Evolutionary conservation across 1,284 basidiomycete species (phyloP), one percentile per base, ranked within the genome.

Genomic region (Cryptococcus sp.): DNA sequence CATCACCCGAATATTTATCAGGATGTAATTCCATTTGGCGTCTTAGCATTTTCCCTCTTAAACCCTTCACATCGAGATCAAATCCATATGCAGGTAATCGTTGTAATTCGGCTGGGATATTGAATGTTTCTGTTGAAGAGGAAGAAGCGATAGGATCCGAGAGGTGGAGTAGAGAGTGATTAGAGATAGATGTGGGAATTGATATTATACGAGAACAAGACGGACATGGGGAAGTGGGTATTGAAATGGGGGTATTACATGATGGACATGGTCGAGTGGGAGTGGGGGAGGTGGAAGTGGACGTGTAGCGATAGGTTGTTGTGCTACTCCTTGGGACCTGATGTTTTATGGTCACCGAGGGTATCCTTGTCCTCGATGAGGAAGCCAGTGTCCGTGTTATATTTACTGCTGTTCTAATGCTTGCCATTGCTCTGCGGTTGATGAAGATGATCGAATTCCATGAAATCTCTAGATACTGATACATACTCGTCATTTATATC

Each of bases 1-100:
- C 62, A 13, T 57, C 56, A 1, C 56, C 54, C 1, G 53, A 59
- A 45, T 62, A 70, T 36, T 71, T 69, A 50, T 75, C 73, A 2
- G 73, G 73, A 57, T 75, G 73, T 13, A 74, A 52, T n/a, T 60
- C 61, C 46, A 58, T 61, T 55, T 75, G 73, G 14, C 67, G 55
- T 13, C 52, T 44, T 43, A 75, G 50, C 65, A 70, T 72, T 41
- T 61, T 61, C 45, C 43, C 53, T 16, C 70, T 50, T 14, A 73
- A 50, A 52, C 69, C 68, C 24, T 60, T 55, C 18, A 64, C 54
- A 25, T 72, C 61, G 25, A 75, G 42, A 11, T 54, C 63, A 53
- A 58, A 74, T 9, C 73, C 73, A 45, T 68, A 58, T 5, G 60
- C 62, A 7, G 65, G 62, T 16, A 74, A 47, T 7, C 45, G 32